Evolutionary conservation across 768 basidiomycete species (phyloP).

Genomic region (Tulasnella sp.): DNA sequence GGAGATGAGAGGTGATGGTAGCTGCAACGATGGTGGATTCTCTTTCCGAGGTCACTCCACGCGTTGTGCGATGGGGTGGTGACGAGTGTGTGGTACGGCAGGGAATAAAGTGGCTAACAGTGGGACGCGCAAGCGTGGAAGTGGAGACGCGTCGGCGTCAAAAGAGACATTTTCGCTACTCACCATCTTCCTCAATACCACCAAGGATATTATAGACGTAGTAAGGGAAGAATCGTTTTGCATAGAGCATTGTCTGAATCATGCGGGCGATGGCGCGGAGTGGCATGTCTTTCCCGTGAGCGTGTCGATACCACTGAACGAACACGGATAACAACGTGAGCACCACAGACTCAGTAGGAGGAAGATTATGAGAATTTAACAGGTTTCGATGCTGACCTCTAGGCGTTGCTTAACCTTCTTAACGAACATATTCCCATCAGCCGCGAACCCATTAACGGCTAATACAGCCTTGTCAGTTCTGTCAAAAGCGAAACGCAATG

Average conservation of each 20-base stretch:
- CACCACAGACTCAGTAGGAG: neutral
- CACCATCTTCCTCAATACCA: slow-evolving; percentile 93
- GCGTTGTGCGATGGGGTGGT: neutral
- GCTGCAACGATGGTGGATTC: no score
- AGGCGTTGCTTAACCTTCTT: slow-evolving; percentile 91
- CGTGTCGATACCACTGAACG: slow-evolving; percentile 88
- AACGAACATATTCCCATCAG: slow-evolving; percentile 95
- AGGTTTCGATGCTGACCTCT: slow-evolving; percentile 44
- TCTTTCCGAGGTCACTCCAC: no score
- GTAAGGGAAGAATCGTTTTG: slow-evolving; percentile 93
- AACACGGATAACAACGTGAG: neutral
- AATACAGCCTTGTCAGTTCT: slow-evolving; percentile 89
- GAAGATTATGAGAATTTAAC: neutral
- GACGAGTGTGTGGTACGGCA: neutral
- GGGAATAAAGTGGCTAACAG: neutral
- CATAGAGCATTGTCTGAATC: slow-evolving; percentile 97
- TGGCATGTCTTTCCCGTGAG: slow-evolving; percentile 96
- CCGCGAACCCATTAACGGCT: slow-evolving; percentile 94
- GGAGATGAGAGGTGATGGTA: no score
- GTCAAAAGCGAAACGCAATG: no score
- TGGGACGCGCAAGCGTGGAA: neutral
- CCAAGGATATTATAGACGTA: slow-evolving; percentile 96
- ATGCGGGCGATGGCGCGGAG: slow-evolving; percentile 92
- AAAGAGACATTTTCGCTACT: slow-evolving; percentile 26
- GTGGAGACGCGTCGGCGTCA: neutral